Evolutionary conservation across 805 yeast species (phyloP), one percentile per base, ranked within the genome.

Genomic region (Candida corydali): DNA sequence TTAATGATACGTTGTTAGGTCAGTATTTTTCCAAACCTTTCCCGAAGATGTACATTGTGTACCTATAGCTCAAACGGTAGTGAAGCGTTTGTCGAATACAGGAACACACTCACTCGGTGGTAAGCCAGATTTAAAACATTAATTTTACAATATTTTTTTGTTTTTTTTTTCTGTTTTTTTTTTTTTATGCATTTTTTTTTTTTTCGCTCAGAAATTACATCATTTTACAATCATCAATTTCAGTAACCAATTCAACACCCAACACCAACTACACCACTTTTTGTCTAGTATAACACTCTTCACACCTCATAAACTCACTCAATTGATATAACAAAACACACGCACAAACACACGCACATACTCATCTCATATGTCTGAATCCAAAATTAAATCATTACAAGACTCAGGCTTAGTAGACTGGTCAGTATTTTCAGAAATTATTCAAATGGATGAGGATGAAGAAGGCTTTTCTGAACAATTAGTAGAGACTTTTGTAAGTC

Each of bases 401-500:
- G 65, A 63, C 47, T 56, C 78, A 8, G 94, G 86, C 27, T 67
- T 86, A 44, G 81, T 93, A 42, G 89, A 88, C 57, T 87, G 96
- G 96, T 66, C 75, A 29, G 91, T 88, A 19, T 82, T 93, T 55
- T 78, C 81, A 39, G 98, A 93, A 65, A 71, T 93, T 40, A 75
- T 89, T 34, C 80, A 86, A 36, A 89, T 93, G 97, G 98, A 93
- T 60, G 96, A 91, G 53, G 98, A 91, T 51, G 95, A 85, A 54
- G 93, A 89, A 41, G 96, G 87, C 6, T 93, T 93, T 66, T 81
- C 91, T 23, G 69, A 78, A 49, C 73, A 83, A 25, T 69, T 93
- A 39, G 82, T 91, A 37, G 76, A 76, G 42, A 88, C 94, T 22
- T 91, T 86, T 58, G 86, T 83, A 40, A 95, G 86, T 39, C 98